phyloP scores from a whole-genome alignment of 495 filamentous ascomycete genomes.

The Amphirosellinia nigrospora region DNA sequence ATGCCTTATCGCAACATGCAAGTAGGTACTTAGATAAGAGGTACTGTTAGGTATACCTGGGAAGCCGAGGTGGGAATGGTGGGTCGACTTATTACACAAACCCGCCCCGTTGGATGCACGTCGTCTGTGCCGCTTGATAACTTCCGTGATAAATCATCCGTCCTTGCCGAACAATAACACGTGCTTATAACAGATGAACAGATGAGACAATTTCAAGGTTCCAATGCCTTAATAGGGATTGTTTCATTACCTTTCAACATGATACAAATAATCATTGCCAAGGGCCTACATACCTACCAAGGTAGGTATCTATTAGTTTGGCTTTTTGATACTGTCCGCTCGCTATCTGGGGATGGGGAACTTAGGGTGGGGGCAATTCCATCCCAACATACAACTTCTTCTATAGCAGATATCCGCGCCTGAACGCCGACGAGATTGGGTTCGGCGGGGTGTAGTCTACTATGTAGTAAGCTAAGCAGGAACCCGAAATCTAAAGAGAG shows the following conservation, averaged over 20 bases:
- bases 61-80: neutral
- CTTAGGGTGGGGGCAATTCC: too few species aligned
- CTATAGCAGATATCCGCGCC: neutral
- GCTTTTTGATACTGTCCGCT: too few species aligned
- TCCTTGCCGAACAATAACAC: neutral
- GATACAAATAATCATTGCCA: neutral
- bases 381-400: neutral
- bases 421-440: neutral
- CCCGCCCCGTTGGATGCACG: constrained; percentile 4
- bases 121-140: constrained; percentile 1
- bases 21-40: constrained; percentile 17
- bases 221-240: neutral
- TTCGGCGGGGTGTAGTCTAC: neutral
- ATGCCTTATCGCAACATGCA: neutral
- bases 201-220: neutral
- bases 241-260: neutral
- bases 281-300: neutral
- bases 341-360: too few species aligned
- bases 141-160: neutral
- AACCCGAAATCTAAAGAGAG: neutral
- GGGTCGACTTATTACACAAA: constrained; percentile 1
- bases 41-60: neutral
- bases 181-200: too few species aligned
- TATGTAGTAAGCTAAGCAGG: neutral
- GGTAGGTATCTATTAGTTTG: too few species aligned